A percentile compares a stretch with the other conserved stretches of the same genome.
Conservation (phyloP, 1,284 basidiomycete genomes). For the Cutaneotrichosporon sp. region DNA sequence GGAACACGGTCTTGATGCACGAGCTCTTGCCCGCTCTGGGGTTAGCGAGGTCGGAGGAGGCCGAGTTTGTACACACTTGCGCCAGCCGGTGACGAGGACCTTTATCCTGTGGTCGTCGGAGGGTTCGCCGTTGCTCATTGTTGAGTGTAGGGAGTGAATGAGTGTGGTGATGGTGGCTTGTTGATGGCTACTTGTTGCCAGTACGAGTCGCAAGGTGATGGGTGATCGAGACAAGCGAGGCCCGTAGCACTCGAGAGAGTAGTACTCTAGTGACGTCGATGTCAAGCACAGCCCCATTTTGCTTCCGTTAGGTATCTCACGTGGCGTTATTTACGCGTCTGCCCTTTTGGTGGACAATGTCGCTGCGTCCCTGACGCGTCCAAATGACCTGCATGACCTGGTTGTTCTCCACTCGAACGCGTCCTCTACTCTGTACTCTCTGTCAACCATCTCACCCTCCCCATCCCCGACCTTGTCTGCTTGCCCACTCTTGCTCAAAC, state of each 20-base stretch:
- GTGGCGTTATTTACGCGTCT: not conserved
- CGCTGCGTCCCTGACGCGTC: too few relatives aligned
- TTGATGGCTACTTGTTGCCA: too few relatives aligned
- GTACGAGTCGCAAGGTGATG: too few relatives aligned
- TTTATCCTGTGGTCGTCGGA: constrained; percentile 51
- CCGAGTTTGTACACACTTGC: constrained; percentile 60
- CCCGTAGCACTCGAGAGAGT: too few relatives aligned
- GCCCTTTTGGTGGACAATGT: too few relatives aligned
- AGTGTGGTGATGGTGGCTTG: not conserved
- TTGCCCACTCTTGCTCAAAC: too few relatives aligned
- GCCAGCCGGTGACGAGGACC: constrained; percentile 74
- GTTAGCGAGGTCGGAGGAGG: not conserved
- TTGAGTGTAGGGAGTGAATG: not conserved
- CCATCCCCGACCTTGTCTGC: too few relatives aligned
- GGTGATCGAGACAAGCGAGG: too few relatives aligned
- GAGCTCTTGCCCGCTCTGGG: constrained; percentile 88
- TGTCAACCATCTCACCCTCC: not conserved
- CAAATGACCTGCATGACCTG: too few relatives aligned
- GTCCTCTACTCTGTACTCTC: too few relatives aligned
- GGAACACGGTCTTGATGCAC: constrained; percentile 87
- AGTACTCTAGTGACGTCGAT: not conserved
- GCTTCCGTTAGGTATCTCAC: not conserved
- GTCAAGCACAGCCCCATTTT: not conserved
- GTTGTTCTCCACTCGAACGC: too few relatives aligned
- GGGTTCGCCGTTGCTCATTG: constrained; percentile 2